Base-by-base conservation (phyloP, 352 stramenopile genomes). In the Paralagenidium karlingii region DNA sequence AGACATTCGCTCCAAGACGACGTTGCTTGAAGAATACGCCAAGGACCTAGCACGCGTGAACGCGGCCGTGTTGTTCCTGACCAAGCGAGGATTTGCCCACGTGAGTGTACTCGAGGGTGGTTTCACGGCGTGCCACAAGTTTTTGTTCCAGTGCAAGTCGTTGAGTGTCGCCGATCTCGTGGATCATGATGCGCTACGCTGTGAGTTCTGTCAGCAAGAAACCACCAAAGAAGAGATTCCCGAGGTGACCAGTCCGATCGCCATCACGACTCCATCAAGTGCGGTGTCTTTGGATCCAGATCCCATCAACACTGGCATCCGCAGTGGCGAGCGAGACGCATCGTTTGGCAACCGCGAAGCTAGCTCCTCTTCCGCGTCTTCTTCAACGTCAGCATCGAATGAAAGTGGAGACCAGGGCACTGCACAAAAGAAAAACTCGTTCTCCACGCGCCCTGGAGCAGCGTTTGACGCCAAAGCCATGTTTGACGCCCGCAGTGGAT, bases 31-130 rank as follows among this genome's bases (percentile, higher is more conserved):
- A 49, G 65, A 50, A 3, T 75, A 81, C 40, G 66, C 75, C 4
- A 64, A 65, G 1, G 77, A 91, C 36, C 58, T 81, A 44, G 60
- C 60, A 4, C 73, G 75, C 2, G 55, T 88, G 13, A 78, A 84
- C 37, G 74, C 67, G 2, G 63, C 64, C 0, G 57, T 87, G 25
- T 44, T 83, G 8, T 83, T 87, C 34, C 64, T 91, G 15, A 60
- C 68, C 7, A 81, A 86, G 43, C 65, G 63, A 8, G 69, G 75
- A 0, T 88, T 88, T 30, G 62, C 75, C 2, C 68, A 73, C 27
- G 69, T 91, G 19, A 88, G 75, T 22, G 62, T 88, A 10, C 44
- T 91, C 1, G 65, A 83, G 26, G 71, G 74, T 16, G 77, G 77
- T 9, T 90, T 82, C 32, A 65, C 63, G 5, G 71, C 66, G 3